These are phyloP conservation scores for Sporisorium graminicola DNA, from an alignment of 1,284 basidiomycete genomes.

Conservation along the genomic window DNA sequence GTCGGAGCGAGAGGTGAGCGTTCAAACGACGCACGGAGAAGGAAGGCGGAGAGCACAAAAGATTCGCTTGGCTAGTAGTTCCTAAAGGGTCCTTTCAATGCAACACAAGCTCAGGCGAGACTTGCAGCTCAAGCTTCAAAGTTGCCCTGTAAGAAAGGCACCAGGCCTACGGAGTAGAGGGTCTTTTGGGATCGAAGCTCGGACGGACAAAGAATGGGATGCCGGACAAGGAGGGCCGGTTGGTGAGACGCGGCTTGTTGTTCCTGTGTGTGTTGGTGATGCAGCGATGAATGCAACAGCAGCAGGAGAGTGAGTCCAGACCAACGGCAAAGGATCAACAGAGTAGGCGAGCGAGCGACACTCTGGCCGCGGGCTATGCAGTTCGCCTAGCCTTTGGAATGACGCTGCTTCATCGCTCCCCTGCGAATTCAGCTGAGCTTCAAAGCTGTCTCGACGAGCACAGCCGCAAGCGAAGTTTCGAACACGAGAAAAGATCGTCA, in stretches of 20 bases:
- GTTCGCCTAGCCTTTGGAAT: not conserved
- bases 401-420: not conserved
- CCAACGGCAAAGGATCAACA: not conserved
- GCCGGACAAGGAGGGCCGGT: not conserved
- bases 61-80: not conserved
- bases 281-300: not conserved
- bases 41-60: not conserved
- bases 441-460: not conserved
- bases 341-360: not conserved
- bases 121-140: not conserved
- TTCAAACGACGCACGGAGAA: constrained; percentile 3
- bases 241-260: not conserved
- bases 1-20: not conserved
- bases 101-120: constrained; percentile 1
- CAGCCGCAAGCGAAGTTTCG: not conserved
- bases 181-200: not conserved
- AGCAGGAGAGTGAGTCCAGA: not conserved
- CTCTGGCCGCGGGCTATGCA: not conserved
- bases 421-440: too few relatives aligned
- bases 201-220: not conserved
- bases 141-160: not conserved
- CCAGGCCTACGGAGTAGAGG: not conserved
- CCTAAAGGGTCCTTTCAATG: constrained; percentile 14
- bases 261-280: not conserved
- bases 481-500: not conserved